A percentile compares a stretch with the other conserved stretches of the same genome.
Evolutionary conservation across 106 monocot species (phyloP).

Genomic region (Acanthochlamys bracteata): DNA sequence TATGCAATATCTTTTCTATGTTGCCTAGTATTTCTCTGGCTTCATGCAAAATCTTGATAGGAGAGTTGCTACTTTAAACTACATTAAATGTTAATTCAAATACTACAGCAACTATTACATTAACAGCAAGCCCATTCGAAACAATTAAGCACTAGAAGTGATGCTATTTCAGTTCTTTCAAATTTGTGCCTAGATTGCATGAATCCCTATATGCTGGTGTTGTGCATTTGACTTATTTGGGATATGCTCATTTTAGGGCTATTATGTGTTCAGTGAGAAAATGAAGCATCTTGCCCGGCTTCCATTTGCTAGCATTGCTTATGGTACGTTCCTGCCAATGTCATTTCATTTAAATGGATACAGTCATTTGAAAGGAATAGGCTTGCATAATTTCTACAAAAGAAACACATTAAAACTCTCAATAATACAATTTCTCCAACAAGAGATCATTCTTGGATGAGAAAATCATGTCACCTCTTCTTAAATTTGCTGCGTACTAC

Average conservation of each 20-base stretch:
- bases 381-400: too few species aligned
- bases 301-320: slow-evolving; percentile 65
- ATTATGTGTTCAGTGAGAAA: slow-evolving; percentile 91
- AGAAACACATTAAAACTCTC: too few species aligned
- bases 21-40: background rate
- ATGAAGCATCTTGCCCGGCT: slow-evolving; percentile 76
- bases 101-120: background rate
- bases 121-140: background rate
- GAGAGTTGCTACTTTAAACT: background rate
- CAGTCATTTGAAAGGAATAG: too few species aligned
- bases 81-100: background rate
- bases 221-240: slow-evolving; percentile 4
- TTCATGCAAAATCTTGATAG: background rate
- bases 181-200: too few species aligned
- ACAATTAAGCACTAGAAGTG: background rate
- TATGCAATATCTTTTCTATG: background rate
- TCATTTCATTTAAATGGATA: background rate
- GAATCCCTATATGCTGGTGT: background rate
- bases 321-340: slow-evolving; percentile 34
- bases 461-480: too few species aligned
- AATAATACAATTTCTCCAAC: too few species aligned
- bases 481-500: too few species aligned
- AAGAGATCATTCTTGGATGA: too few species aligned
- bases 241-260: slow-evolving; percentile 56
- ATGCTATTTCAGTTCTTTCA: background rate